Conservation (phyloP, 176 grass and related monocot species). For the Poa pratensis region DNA sequence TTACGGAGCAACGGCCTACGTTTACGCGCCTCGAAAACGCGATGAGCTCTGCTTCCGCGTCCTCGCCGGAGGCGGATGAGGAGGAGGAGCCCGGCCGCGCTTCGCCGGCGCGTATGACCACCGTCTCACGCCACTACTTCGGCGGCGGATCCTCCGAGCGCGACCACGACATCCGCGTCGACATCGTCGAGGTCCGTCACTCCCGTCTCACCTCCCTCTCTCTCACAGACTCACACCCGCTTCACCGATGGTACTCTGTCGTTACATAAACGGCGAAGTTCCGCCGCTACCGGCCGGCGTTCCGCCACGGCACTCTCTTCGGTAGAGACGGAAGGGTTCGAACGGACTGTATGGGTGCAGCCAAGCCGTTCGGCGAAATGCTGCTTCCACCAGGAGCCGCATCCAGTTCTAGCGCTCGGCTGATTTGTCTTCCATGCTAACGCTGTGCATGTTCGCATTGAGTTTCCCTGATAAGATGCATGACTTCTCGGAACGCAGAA, state of each 20-base stretch:
- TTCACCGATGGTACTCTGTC: not conserved
- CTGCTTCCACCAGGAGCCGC: not conserved
- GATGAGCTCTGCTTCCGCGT: slow-evolving; percentile 25
- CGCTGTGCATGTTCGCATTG: not conserved
- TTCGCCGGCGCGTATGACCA: slow-evolving; percentile 45
- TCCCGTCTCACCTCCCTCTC: not conserved
- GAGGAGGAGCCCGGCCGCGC: not conserved
- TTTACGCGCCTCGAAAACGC: not conserved
- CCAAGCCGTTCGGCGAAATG: slow-evolving; percentile 36
- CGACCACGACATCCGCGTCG: slow-evolving; percentile 59
- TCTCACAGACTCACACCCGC: not conserved
- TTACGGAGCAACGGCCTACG: too few species aligned
- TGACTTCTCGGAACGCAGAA: slow-evolving; percentile 45
- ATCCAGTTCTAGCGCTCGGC: not conserved
- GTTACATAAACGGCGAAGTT: not conserved
- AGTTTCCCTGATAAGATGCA: not conserved
- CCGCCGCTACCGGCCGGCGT: not conserved
- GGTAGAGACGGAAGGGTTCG: too few species aligned
- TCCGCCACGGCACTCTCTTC: not conserved
- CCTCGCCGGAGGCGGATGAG: not conserved
- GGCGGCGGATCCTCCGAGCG: slow-evolving; percentile 52
- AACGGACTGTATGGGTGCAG: not conserved
- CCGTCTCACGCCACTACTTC: slow-evolving; percentile 72
- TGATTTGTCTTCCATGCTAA: not conserved
- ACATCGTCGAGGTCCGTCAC: slow-evolving; percentile 70